These are phyloP conservation scores for Trichocladium uniseriatum DNA, from an alignment of 495 filamentous ascomycete species.

Conservation along the genomic window DNA sequence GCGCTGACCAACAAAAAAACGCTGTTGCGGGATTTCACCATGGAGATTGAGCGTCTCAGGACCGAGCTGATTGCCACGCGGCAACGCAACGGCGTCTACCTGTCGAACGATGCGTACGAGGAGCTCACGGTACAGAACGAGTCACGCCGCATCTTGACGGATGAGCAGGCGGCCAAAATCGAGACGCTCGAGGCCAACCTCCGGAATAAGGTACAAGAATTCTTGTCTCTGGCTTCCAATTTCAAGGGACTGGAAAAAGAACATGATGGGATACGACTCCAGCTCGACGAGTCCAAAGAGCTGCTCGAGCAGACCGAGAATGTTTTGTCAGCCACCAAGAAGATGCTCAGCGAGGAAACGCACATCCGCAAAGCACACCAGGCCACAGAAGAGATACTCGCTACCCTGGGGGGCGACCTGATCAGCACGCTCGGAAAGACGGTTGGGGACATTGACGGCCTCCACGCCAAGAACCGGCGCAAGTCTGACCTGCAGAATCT, in stretches of 20 bases:
- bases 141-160: constrained; percentile 80
- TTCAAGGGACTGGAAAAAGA: constrained; percentile 82
- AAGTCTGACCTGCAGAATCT: constrained; percentile 70
- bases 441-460: constrained; percentile 65
- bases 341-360: constrained; percentile 70
- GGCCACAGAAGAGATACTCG: constrained; percentile 68
- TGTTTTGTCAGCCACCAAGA: constrained; percentile 63
- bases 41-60: constrained; percentile 91
- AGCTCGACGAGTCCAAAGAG: constrained; percentile 67
- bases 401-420: constrained; percentile 59
- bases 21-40: constrained; percentile 75
- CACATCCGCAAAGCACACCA: constrained; percentile 74
- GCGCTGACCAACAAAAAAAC: constrained; percentile 86
- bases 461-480: constrained; percentile 75
- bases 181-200: constrained; percentile 85
- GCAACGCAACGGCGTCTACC: constrained; percentile 89
- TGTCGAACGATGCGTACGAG: constrained; percentile 75
- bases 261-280: constrained; percentile 60
- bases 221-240: constrained; percentile 72
- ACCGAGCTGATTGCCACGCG: constrained; percentile 86
- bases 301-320: constrained; percentile 80
- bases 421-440: constrained; percentile 65
- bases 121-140: constrained; percentile 84
- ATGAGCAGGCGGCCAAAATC: constrained; percentile 86
- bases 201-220: constrained; percentile 82